Evolutionary conservation across 768 basidiomycete species (phyloP).

Genomic region (Boletellus emodensis): DNA sequence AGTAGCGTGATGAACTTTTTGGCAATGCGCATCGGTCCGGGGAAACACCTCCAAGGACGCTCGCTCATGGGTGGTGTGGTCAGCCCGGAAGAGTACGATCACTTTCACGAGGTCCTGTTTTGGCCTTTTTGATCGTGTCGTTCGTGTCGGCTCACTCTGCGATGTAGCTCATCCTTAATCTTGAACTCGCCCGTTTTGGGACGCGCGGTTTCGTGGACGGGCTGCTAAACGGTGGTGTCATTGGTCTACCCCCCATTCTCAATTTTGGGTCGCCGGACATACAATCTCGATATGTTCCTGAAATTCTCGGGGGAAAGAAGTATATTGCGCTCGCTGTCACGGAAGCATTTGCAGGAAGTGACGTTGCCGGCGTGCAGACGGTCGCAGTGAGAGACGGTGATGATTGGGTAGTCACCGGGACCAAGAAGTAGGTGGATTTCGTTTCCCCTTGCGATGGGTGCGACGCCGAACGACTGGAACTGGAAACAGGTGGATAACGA

Average conservation of each 20-base stretch:
- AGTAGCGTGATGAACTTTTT: slow-evolving; percentile 59
- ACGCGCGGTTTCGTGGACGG: slow-evolving; percentile 89
- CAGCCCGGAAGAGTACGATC: slow-evolving; percentile 84
- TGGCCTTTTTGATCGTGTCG: not conserved
- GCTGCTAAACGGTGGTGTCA: slow-evolving; percentile 74
- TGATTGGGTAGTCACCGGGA: slow-evolving; percentile 85
- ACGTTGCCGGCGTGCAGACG: slow-evolving; percentile 80
- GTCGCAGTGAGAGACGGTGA: slow-evolving; percentile 83
- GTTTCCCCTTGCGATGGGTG: not conserved
- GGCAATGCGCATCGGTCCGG: slow-evolving; percentile 70
- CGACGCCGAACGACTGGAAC: not conserved
- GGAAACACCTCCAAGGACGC: slow-evolving; percentile 82
- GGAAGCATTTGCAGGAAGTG: slow-evolving; percentile 91
- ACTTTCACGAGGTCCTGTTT: slow-evolving; percentile 80
- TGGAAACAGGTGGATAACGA: slow-evolving; percentile 76
- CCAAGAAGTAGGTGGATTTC: slow-evolving; percentile 69
- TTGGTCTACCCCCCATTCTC: slow-evolving; percentile 84
- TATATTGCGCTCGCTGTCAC: slow-evolving; percentile 87
- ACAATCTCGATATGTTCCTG: slow-evolving; percentile 64
- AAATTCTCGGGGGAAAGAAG: slow-evolving; percentile 74
- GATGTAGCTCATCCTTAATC: slow-evolving; percentile 66
- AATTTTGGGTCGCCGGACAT: slow-evolving; percentile 83
- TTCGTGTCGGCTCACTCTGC: not conserved
- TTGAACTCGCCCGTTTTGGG: slow-evolving; percentile 79
- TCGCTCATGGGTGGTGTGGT: slow-evolving; percentile 77